phyloP scores from a whole-genome alignment of 139 green algal species.

The Chlorella sp. region DNA sequence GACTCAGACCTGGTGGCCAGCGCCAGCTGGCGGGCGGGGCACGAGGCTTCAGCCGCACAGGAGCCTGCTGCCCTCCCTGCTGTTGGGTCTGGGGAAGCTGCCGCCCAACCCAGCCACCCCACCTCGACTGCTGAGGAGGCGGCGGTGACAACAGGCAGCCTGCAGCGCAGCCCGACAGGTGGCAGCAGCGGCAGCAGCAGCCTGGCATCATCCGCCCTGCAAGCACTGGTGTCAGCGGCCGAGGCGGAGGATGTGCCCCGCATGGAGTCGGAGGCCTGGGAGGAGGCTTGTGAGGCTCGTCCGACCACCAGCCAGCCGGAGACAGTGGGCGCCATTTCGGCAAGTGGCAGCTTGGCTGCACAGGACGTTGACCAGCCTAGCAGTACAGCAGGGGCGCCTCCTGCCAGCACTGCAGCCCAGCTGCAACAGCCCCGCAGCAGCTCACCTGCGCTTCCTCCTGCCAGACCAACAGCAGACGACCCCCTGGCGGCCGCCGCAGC shows the following conservation, averaged over 20 bases:
- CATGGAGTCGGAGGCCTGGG: background rate
- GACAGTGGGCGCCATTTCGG: background rate
- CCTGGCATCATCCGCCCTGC: background rate
- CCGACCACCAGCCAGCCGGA: background rate
- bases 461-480: background rate
- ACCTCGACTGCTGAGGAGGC: background rate
- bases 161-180: background rate
- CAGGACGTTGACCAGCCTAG: no score
- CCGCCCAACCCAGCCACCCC: no score
- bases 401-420: background rate
- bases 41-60: background rate
- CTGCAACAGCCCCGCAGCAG: background rate
- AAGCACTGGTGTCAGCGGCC: background rate
- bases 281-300: background rate
- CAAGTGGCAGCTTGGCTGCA: background rate
- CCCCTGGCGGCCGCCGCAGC: background rate
- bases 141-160: background rate
- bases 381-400: background rate
- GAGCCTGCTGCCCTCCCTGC: background rate
- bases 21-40: background rate
- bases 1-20: constrained; percentile 14
- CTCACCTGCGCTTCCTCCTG: background rate
- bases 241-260: background rate
- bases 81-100: background rate
- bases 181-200: background rate